Percentiles rank a stretch among this genome's conserved stretches.
phyloP scores from a whole-genome alignment of 2,329 filamentous ascomycete species.

The Venturia pyrina region DNA sequence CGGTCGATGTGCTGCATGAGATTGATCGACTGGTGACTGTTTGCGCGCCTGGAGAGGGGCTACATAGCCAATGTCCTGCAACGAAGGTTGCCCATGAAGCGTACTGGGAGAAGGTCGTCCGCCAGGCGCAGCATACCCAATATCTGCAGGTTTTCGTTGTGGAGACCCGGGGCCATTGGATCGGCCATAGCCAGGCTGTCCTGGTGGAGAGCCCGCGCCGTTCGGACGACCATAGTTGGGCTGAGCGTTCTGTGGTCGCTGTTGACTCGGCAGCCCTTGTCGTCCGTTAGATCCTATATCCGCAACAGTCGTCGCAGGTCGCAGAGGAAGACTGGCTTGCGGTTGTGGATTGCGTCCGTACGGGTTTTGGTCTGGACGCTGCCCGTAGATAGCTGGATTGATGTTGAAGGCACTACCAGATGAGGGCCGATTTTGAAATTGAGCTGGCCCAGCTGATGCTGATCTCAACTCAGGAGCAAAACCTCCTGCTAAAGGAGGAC shows the following conservation, averaged over 20 bases:
- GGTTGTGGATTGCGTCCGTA: not conserved
- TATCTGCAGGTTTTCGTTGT: not conserved
- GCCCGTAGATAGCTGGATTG: conserved; percentile 35
- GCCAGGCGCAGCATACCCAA: conserved; percentile 6
- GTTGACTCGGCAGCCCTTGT: not conserved
- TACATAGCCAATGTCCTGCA: conserved; percentile 12
- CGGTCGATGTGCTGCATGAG: not conserved
- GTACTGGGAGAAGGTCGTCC: not conserved
- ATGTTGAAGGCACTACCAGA: conserved; percentile 39
- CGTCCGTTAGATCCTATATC: not conserved
- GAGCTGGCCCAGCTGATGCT: conserved; percentile 40
- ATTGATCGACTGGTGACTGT: not conserved
- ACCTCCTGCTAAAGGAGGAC: conserved; percentile 20
- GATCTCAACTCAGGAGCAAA: conserved; percentile 40
- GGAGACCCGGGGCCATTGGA: not conserved
- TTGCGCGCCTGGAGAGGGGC: conserved; percentile 9
- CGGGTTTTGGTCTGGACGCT: conserved; percentile 2
- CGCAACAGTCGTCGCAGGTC: conserved; percentile 9
- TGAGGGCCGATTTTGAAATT: conserved; percentile 40
- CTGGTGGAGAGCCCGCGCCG: not conserved
- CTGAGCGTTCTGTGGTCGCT: not conserved
- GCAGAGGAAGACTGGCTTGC: not conserved
- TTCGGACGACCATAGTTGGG: not conserved
- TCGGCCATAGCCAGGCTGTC: not conserved
- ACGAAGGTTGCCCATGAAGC: not conserved